Evolutionary conservation across 108 stramenopile species (phyloP).

Genomic region (Nannochloropsis gaditana): DNA sequence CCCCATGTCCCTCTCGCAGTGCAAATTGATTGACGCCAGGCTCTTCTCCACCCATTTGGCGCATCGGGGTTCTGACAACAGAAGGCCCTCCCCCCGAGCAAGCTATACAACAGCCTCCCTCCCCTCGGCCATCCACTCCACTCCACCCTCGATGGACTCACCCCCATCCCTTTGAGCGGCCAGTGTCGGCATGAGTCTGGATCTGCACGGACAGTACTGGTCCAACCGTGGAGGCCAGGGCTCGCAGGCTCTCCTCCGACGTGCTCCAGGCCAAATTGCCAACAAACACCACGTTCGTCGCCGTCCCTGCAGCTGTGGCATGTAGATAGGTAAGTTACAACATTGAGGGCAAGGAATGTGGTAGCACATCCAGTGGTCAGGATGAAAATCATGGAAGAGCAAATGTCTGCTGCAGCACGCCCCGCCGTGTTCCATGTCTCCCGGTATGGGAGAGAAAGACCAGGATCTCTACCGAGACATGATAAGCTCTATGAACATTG

Average conservation of each 20-base stretch:
- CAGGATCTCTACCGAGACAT: too few relatives aligned
- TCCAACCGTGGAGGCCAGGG: not conserved
- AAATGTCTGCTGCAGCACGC: too few relatives aligned
- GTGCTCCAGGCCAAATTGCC: not conserved
- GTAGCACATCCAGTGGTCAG: too few relatives aligned
- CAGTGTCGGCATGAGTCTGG: slow-evolving; percentile 12
- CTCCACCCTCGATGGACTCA: not conserved
- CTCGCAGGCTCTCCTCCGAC: not conserved
- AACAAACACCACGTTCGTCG: not conserved
- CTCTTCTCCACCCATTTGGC: too few relatives aligned
- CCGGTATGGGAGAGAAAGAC: too few relatives aligned
- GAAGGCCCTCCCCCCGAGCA: too few relatives aligned
- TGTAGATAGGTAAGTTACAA: not conserved
- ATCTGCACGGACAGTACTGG: not conserved
- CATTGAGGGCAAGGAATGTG: not conserved
- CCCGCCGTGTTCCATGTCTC: too few relatives aligned
- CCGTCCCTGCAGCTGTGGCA: not conserved
- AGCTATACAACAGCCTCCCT: not conserved
- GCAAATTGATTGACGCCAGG: too few relatives aligned
- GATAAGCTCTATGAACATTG: too few relatives aligned
- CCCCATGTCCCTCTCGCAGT: too few relatives aligned
- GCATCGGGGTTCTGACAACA: too few relatives aligned
- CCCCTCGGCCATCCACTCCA: not conserved
- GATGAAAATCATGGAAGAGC: too few relatives aligned
- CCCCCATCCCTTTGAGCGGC: slow-evolving; percentile 21